Conservation (phyloP, 1,284 basidiomycete genomes). For the Austropuccinia psidii region DNA sequence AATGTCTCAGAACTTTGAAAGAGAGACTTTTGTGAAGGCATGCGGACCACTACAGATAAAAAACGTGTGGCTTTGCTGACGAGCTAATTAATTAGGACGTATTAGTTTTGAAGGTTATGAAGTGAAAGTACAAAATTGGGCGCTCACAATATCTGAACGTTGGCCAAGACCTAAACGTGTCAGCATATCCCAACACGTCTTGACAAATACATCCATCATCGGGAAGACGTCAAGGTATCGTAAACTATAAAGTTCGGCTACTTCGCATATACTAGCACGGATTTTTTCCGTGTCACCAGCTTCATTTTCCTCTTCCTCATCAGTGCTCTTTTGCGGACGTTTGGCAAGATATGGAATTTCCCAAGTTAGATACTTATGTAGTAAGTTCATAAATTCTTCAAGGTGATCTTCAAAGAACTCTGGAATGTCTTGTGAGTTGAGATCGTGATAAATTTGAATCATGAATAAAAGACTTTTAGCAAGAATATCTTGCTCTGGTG, state of each 20-base stretch:
- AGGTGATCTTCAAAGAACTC: constrained; percentile 88
- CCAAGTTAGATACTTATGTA: constrained; percentile 41
- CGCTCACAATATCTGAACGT: constrained; percentile 68
- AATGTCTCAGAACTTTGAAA: constrained; percentile 65
- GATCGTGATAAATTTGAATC: constrained; percentile 83
- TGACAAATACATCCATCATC: constrained; percentile 57
- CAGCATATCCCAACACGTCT: constrained; percentile 82
- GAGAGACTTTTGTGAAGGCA: constrained; percentile 51
- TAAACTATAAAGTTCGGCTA: constrained; percentile 85
- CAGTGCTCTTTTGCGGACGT: constrained; percentile 8
- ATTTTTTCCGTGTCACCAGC: constrained; percentile 77
- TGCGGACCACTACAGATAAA: constrained; percentile 74
- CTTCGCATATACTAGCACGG: constrained; percentile 82
- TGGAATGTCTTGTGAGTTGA: constrained; percentile 89
- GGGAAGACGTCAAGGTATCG: constrained; percentile 77
- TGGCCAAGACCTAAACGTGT: constrained; percentile 64
- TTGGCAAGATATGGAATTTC: constrained; percentile 22
- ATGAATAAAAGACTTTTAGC: constrained; percentile 70
- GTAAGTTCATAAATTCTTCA: constrained; percentile 44
- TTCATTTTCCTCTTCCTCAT: constrained; percentile 69
- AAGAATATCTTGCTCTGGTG: constrained; percentile 50
- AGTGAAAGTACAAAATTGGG: no score
- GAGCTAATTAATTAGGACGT: constrained; percentile 52
- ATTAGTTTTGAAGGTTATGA: not conserved
- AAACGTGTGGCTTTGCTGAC: constrained; percentile 89